phyloP scores from a whole-genome alignment of 2,329 filamentous ascomycete genomes.

The Penicillium expansum region DNA sequence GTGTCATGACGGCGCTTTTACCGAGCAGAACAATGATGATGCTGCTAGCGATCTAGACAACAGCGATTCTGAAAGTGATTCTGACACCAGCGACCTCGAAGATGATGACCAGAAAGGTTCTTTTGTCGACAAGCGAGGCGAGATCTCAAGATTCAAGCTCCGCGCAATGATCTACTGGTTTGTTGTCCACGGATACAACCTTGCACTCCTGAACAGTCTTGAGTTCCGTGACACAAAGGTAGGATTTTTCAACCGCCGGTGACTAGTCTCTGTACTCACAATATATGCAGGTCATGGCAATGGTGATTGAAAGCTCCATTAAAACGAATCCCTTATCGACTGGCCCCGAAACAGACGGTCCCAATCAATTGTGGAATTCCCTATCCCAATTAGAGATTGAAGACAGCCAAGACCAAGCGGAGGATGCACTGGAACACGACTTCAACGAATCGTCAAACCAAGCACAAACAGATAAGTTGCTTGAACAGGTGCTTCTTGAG shows the following conservation, averaged over 20 bases:
- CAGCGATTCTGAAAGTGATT: not conserved
- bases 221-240: slow-evolving; percentile 65
- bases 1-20: slow-evolving; percentile 59
- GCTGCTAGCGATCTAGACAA: not conserved
- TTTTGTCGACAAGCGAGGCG: not conserved
- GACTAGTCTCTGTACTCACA: not conserved
- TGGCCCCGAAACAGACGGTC: not conserved
- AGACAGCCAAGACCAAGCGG: not conserved
- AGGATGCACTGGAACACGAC: not conserved
- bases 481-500: slow-evolving; percentile 1
- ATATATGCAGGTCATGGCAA: slow-evolving; percentile 19
- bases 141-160: slow-evolving; percentile 29
- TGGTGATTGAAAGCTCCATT: slow-evolving; percentile 19
- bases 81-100: not conserved
- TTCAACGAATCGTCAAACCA: not conserved
- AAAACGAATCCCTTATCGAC: not conserved
- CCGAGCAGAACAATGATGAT: not conserved
- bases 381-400: not conserved
- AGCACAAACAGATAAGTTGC: not conserved
- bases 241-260: slow-evolving; percentile 1
- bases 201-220: slow-evolving; percentile 63
- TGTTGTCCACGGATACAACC: slow-evolving; percentile 56
- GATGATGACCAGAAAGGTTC: not conserved
- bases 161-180: slow-evolving; percentile 56
- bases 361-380: not conserved